Conservation (phyloP, 1,284 basidiomycete genomes). For the Takashimella tepidaria region DNA sequence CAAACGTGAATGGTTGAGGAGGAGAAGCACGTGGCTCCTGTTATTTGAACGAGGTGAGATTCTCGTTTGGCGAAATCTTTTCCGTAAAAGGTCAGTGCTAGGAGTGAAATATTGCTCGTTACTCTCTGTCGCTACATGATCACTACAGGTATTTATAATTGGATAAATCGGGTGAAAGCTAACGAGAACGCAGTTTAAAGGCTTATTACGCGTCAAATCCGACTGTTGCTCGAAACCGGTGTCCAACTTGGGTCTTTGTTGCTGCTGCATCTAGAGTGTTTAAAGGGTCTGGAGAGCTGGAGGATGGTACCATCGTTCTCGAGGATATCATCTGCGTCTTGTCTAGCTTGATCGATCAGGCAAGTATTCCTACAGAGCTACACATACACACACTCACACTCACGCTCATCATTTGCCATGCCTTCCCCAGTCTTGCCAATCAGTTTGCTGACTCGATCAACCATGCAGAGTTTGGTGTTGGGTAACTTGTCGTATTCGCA, state of each 20-base stretch:
- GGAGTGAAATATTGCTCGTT: too few relatives aligned
- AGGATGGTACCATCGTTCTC: constrained; percentile 32
- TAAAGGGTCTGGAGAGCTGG: constrained; percentile 35
- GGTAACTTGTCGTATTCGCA: constrained; percentile 41
- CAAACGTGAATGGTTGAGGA: constrained; percentile 44
- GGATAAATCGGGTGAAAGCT: too few relatives aligned
- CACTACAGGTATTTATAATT: too few relatives aligned
- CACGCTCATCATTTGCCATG: too few relatives aligned
- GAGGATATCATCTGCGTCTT: constrained; percentile 44
- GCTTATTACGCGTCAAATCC: constrained; percentile 27
- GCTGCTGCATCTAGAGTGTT: constrained; percentile 26
- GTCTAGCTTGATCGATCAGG: constrained; percentile 46
- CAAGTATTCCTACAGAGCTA: constrained; percentile 24
- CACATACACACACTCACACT: neutral
- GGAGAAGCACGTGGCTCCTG: constrained; percentile 45
- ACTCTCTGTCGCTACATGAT: too few relatives aligned
- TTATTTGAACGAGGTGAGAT: constrained; percentile 48
- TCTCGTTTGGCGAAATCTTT: constrained; percentile 48
- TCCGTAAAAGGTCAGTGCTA: constrained; percentile 42
- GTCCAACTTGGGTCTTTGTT: constrained; percentile 41
- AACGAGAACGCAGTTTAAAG: constrained; percentile 20
- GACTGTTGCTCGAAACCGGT: constrained; percentile 21
- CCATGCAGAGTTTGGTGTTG: constrained; percentile 35
- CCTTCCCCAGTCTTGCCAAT: neutral
- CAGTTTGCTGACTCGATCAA: neutral